Base-by-base conservation (phyloP, 495 filamentous ascomycete species). In the Podospora pseudoanserina region DNA sequence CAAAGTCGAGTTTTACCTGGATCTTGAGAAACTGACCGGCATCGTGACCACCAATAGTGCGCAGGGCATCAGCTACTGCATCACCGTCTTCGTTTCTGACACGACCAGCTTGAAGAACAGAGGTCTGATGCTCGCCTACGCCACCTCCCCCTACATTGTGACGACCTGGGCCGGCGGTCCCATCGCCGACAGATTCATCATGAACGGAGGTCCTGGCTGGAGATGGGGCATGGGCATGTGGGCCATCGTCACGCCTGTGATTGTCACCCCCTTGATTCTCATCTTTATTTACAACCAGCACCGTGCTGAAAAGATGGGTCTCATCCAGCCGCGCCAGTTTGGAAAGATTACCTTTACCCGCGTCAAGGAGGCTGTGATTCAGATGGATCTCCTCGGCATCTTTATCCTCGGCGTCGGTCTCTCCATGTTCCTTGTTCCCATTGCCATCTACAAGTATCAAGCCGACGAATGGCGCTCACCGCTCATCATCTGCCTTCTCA, bases 211-310 rank as follows among this genome's bases (percentile, higher is more conserved):
- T 5, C 70, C 78, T 15, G 78, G 81, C 61, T 90, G 86, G 84
- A 83, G 86, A 39, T 90, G 88, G 89, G 83, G 82, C n/a, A 88
- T 86, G 71, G 88, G 86, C 44, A 78, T 82, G 27, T 89, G 86
- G 70, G 77, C 82, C 32, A 87, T 88, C 69, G 76, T 89, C 67
- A 80, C 80, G 56, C 86, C 86, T 0, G 72, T 82, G 68, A 80
- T 87, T 64, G 85, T 83, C 59, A 53, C 79, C 49, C 87, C 87
- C 5, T 76, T 89, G 9, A 76, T 77, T 72, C 71, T 77, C 28
- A 74, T 88, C n/a, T 87, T 89, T 81, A 78, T 84, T 68, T 74
- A 74, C 67, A 87, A 89, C 73, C 76, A 84, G 66, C 75, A 71
- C 13, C 87, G 89, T 71, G 89, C 88, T 18, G 78, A 81, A 67